Base-by-base conservation (phyloP, 2,329 filamentous ascomycete genomes). In the Drechslerella stenobrocha region DNA sequence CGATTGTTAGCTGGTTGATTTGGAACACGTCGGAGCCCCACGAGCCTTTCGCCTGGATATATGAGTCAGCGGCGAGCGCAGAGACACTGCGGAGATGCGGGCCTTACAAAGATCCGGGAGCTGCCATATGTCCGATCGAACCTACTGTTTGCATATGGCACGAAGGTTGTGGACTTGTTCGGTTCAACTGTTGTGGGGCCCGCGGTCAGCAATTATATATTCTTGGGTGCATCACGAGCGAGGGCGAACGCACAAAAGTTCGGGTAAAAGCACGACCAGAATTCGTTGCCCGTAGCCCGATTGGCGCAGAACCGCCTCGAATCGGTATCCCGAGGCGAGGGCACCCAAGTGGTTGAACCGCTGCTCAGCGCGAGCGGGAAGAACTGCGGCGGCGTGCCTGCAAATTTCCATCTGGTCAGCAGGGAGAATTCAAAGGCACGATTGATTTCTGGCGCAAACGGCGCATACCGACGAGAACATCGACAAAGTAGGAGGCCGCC, bases 1-100 rank as follows among this genome's bases (percentile, higher is more conserved):
- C 40, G 26, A 67, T 51, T 3, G 55, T 60, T 11, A 67, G 40
- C 35, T 67, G 63, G 24, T 67, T 67, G 37, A 67, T 67, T 46
- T 67, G 60, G 55, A 67, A 60, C 34, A 60, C 44, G n/a, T 67
- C 63, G 6, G 63, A 67, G 26, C 63, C 63, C 50, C 45, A 67
- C 9, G 63, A 55, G 9, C 63, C 63, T 52, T 47, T 53, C 5
- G 63, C 61, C 61, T 66, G 45, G 8, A 52, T 23, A 2, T 11
- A 18, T 13, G n/a, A 3, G 47, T 48, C 23, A 55, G 4, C 37
- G 8, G 1, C n/a, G 18, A 35, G 13, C 23, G 15, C 6, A 22
- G 6, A 8, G 3, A 23, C 18, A 8, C n/a, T 18, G 11, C 24
- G n/a, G n/a, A 23, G 2, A n/a, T 2, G 28, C 5, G 28, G 2